Percentiles rank a stretch among this genome's conserved stretches.
These are phyloP conservation scores for Friedmanniomyces endolithicus DNA, from an alignment of 495 filamentous ascomycete genomes.

Conservation along the genomic window DNA sequence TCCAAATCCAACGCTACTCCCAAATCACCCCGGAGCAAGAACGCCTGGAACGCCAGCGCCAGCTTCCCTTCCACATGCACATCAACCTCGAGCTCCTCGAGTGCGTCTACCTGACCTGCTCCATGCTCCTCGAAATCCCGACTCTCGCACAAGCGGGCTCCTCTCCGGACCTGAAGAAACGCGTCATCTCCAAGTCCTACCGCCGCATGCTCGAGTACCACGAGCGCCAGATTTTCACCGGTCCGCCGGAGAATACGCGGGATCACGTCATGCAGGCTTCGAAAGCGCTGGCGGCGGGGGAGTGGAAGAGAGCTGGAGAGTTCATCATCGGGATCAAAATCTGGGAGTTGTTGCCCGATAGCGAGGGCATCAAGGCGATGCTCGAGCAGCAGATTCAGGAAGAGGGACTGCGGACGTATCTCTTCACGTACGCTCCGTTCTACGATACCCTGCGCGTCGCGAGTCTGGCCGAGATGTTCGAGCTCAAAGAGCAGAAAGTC, in stretches of 20 bases:
- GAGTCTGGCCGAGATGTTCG: conserved; percentile 87
- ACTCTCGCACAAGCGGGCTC: conserved; percentile 93
- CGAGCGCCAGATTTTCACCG: conserved; percentile 97
- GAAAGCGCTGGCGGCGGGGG: conserved; percentile 86
- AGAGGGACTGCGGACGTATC: conserved; percentile 92
- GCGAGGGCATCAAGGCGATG: conserved; percentile 89
- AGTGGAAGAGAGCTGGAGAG: conserved; percentile 91
- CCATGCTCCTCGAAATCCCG: conserved; percentile 97
- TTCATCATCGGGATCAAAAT: conserved; percentile 98
- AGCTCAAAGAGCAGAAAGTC: conserved; percentile 80
- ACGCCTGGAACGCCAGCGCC: conserved; percentile 85
- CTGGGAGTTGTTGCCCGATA: conserved; percentile 89
- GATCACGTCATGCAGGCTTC: conserved; percentile 99
- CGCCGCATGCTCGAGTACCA: conserved; percentile 98
- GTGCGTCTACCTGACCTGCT: conserved; percentile 95
- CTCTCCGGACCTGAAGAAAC: conserved; percentile 90
- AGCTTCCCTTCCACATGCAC: conserved; percentile 99
- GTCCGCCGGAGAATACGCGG: conserved; percentile 93
- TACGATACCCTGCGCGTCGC: conserved; percentile 88
- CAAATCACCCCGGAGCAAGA: conserved; percentile 96
- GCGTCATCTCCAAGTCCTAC: conserved; percentile 98
- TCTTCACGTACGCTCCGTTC: conserved; percentile 98
- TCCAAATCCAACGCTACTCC: conserved; percentile 91
- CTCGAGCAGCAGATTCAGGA: conserved; percentile 95
- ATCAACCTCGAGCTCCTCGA: conserved; percentile 98